Base-by-base conservation (phyloP, 1,284 basidiomycete species). In the Papiliotrema nemorosa region DNA sequence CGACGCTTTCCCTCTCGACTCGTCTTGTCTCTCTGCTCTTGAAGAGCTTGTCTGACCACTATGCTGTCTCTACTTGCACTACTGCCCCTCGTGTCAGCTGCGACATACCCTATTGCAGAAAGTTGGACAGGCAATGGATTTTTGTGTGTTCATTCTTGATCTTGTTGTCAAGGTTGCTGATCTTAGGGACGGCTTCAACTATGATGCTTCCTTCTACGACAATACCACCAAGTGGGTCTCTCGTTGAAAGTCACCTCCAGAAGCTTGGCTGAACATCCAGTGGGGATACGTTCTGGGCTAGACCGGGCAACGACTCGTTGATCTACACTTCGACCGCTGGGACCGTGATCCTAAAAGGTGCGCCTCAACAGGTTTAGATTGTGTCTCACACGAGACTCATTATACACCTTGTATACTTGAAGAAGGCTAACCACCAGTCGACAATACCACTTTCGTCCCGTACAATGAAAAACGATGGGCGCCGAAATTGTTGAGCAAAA, bases 341-440 rank as follows among this genome's bases (percentile, higher is more conserved):
- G 20, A 81, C 87, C 67, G 84, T 84, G 9, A 74, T 93, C 53
- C 86, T 94, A 83, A 80, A 83, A 47, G 84, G 91, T 46, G 85
- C 88, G 84, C 61, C 79, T 90, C n/a, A n/a, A n/a, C n/a, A n/a
- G n/a, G n/a, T n/a, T n/a, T n/a, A 38, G 7, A 22, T n/a, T n/a
- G n/a, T n/a, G n/a, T n/a, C n/a, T 9, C 35, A 20, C 21, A 45
- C 16, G 6, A 12, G 46, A 20, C 29, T 5, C 12, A 7, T 6
- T 26, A 3, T 18, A 18, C 3, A 24, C 44, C 3, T 3, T 36
- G 18, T n/a, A 35, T 44, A 12, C 29, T 9, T 6, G 18, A 4
- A 29, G 36, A 18, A n/a, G n/a, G 18, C 39, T 49, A 18, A 41
- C 38, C 6, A n/a, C 22, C 36, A 52, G 67, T 70, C 35, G 66